Evolutionary conservation across 352 stramenopile genomes (phyloP).

Genomic region (Phytophthora constricta): DNA sequence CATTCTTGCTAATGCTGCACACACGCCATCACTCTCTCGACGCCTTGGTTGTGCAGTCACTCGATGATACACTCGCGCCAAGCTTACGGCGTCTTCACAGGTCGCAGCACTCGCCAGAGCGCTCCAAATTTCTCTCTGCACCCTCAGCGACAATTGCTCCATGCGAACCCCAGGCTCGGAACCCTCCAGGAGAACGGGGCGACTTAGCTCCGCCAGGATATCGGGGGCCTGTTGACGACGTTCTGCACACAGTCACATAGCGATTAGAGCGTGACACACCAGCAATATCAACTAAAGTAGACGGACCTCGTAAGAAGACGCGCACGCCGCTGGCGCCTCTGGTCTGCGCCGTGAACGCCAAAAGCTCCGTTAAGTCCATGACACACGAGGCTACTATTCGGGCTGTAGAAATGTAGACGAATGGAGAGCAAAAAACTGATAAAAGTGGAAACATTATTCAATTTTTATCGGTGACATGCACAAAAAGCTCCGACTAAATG

Average conservation of each 20-base stretch:
- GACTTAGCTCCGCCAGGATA: constrained; percentile 41
- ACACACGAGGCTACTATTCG: constrained; percentile 12
- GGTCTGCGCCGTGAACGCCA: constrained; percentile 42
- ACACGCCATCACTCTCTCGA: constrained; percentile 33
- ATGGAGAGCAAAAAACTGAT: background rate
- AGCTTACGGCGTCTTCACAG: constrained; percentile 6
- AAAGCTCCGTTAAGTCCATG: constrained; percentile 27
- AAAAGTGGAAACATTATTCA: no score
- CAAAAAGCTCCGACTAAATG: background rate
- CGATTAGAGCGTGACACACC: background rate
- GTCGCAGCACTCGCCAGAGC: constrained; percentile 44
- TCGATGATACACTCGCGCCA: constrained; percentile 36
- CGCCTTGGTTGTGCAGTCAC: constrained; percentile 14
- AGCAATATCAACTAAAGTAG: background rate
- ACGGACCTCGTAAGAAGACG: constrained; percentile 44
- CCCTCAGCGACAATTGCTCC: constrained; percentile 44
- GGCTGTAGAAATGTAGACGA: background rate
- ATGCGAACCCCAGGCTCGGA: constrained; percentile 44
- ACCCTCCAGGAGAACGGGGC: constrained; percentile 17
- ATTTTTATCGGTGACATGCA: constrained; percentile 10
- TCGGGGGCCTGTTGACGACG: constrained; percentile 38
- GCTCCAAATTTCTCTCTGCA: constrained; percentile 71
- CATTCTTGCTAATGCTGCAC: constrained; percentile 34
- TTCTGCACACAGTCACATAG: constrained; percentile 33
- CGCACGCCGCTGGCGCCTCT: constrained; percentile 53